Evolutionary conservation across 108 stramenopile species (phyloP).

Genomic region (Stephanodiscus minutulus): DNA sequence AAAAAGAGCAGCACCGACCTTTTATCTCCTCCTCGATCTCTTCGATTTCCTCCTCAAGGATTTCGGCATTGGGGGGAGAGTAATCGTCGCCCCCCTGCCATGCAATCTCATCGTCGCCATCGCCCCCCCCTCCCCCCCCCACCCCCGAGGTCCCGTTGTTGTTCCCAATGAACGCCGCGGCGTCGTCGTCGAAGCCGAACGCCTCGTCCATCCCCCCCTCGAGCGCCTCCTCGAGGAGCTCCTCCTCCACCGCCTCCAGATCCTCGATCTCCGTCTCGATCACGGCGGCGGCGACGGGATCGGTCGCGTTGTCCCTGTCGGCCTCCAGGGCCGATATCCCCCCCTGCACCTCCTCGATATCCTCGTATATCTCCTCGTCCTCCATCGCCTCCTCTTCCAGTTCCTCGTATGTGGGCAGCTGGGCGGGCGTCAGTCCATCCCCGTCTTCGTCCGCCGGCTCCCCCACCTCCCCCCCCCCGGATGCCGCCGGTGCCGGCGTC

Average conservation of each 20-base stretch:
- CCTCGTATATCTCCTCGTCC: not conserved
- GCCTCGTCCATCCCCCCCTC: not conserved
- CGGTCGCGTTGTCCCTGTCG: not conserved
- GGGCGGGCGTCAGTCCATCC: not conserved
- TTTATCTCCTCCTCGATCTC: constrained; percentile 24
- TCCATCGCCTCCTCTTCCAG: not conserved
- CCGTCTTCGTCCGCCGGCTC: too few species aligned
- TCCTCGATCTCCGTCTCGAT: not conserved
- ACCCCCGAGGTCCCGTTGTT: not conserved
- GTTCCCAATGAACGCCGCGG: not conserved
- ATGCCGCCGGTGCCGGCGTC: too few species aligned
- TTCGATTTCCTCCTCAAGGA: constrained; percentile 29
- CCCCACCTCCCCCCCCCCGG: too few species aligned
- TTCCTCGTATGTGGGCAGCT: not conserved
- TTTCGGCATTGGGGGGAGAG: not conserved
- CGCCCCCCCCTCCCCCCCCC: constrained; percentile 2
- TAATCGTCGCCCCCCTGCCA: too few species aligned
- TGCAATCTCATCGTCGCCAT: not conserved
- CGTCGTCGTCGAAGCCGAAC: not conserved
- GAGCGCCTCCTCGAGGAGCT: not conserved
- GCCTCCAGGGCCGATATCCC: not conserved
- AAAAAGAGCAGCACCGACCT: constrained; percentile 4
- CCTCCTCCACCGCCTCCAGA: not conserved
- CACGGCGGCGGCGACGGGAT: not conserved
- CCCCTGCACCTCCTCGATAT: not conserved